Evolutionary conservation across 2,329 filamentous ascomycete genomes (phyloP).

Genomic region (Colletotrichum sublineola): DNA sequence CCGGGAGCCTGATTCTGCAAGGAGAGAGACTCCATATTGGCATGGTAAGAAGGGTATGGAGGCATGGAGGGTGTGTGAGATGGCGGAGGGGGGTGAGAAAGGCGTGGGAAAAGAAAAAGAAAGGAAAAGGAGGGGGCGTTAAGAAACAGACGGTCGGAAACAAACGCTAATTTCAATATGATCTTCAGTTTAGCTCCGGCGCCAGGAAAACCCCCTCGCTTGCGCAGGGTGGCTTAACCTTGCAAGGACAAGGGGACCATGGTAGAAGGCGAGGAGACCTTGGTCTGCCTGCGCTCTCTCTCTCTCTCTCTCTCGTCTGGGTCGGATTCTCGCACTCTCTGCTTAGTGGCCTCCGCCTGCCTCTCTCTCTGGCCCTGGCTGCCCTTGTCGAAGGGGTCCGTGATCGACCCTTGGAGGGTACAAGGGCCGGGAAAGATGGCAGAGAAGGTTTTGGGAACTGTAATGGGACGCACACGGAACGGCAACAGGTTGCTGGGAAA

Average conservation of each 20-base stretch:
- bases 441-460: slow-evolving; percentile 35
- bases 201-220: slow-evolving; percentile 43
- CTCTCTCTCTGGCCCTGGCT: slow-evolving; percentile 26
- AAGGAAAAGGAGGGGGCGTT: neutral
- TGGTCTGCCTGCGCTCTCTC: neutral
- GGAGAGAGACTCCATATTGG: slow-evolving; percentile 26
- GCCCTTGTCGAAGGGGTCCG: slow-evolving; percentile 39
- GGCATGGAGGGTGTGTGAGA: too few relatives aligned
- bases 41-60: slow-evolving; percentile 26
- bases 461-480: slow-evolving; percentile 38
- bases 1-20: slow-evolving; percentile 31
- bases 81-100: neutral
- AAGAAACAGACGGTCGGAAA: slow-evolving; percentile 43
- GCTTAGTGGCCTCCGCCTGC: slow-evolving; percentile 22
- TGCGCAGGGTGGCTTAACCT: slow-evolving; percentile 43
- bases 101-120: neutral
- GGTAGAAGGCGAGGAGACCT: neutral
- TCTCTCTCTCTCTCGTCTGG: neutral
- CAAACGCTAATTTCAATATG: slow-evolving; percentile 43
- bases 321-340: slow-evolving; percentile 25
- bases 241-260: slow-evolving; percentile 25
- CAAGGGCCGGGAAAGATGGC: slow-evolving; percentile 31
- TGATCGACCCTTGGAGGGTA: slow-evolving; percentile 41
- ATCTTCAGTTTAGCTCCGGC: slow-evolving; percentile 41
- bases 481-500: slow-evolving; percentile 36